Evolutionary conservation across 2,329 filamentous ascomycete species (phyloP).

Genomic region (Epichloe sp.): DNA sequence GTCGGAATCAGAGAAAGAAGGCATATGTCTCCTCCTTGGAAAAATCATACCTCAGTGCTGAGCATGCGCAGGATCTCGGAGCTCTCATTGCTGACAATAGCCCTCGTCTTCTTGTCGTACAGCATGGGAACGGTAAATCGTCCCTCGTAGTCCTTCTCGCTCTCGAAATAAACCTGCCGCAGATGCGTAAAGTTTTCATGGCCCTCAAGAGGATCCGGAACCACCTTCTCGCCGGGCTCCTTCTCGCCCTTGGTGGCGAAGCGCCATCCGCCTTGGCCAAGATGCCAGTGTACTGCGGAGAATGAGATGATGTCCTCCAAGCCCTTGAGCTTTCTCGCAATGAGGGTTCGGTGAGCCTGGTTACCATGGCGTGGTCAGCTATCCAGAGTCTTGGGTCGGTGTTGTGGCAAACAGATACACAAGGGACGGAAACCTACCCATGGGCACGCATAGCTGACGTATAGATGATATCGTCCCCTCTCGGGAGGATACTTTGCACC

Average conservation of each 20-base stretch:
- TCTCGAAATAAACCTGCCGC: conserved; percentile 66
- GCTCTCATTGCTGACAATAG: conserved; percentile 85
- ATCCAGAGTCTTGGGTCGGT: no score
- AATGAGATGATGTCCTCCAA: conserved; percentile 69
- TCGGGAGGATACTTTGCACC: conserved; percentile 71
- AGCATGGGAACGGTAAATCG: conserved; percentile 82
- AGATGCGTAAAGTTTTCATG: conserved; percentile 58
- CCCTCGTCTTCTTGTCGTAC: conserved; percentile 62
- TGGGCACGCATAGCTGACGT: conserved; percentile 85
- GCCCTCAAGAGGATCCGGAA: conserved; percentile 55
- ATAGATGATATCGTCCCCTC: conserved; percentile 86
- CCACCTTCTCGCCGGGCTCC: conserved; percentile 47
- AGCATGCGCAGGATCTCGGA: conserved; percentile 90
- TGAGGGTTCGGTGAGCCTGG: conserved; percentile 68
- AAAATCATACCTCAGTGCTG: conserved; percentile 47
- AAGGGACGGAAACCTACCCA: conserved; percentile 42
- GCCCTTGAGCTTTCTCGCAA: conserved; percentile 81
- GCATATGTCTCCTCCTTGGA: background rate
- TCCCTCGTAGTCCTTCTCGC: conserved; percentile 57
- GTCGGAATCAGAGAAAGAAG: no score
- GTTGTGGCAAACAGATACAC: background rate
- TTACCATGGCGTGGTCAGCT: background rate
- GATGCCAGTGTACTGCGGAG: conserved; percentile 87
- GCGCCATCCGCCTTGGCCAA: conserved; percentile 63
- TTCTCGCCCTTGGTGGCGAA: conserved; percentile 54